phyloP scores from a whole-genome alignment of 2,329 filamentous ascomycete genomes.

The Monilinia polystroma region DNA sequence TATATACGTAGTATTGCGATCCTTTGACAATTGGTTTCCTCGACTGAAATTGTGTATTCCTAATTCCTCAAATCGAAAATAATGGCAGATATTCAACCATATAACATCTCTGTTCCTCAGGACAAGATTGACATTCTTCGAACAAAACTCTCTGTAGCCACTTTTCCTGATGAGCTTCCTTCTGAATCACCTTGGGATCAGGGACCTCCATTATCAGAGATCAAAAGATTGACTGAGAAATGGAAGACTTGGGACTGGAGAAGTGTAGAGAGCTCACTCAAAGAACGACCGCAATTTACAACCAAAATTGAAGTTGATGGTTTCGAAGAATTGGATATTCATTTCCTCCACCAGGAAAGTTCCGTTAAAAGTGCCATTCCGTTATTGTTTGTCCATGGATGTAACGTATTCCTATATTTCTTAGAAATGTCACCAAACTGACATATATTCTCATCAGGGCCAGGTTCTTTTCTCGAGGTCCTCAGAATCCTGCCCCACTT shows the following conservation, averaged over 20 bases:
- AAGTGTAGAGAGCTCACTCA: constrained; percentile 28
- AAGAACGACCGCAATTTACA: constrained; percentile 36
- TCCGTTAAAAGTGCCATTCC: constrained; percentile 55
- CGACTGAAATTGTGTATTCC: background rate
- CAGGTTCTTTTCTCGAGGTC: constrained; percentile 68
- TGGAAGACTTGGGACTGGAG: constrained; percentile 13
- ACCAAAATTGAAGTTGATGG: constrained; percentile 51
- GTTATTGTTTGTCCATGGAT: constrained; percentile 59
- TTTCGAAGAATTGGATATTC: constrained; percentile 59
- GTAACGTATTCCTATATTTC: background rate
- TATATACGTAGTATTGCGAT: too few species aligned
- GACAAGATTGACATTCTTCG: constrained; percentile 1
- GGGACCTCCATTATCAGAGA: constrained; percentile 12
- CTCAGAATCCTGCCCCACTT: constrained; percentile 17
- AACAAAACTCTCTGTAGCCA: background rate
- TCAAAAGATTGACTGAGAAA: background rate
- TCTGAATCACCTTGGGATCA: constrained; percentile 2
- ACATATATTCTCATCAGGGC: constrained; percentile 45
- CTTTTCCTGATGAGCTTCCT: background rate
- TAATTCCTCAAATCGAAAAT: background rate
- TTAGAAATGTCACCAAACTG: background rate
- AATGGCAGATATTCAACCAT: background rate
- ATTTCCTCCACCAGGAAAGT: constrained; percentile 58
- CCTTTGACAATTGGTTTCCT: background rate
- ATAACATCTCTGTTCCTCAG: background rate